These are phyloP conservation scores for Peziza echinospora DNA, from an alignment of 495 filamentous ascomycete genomes.

Conservation along the genomic window DNA sequence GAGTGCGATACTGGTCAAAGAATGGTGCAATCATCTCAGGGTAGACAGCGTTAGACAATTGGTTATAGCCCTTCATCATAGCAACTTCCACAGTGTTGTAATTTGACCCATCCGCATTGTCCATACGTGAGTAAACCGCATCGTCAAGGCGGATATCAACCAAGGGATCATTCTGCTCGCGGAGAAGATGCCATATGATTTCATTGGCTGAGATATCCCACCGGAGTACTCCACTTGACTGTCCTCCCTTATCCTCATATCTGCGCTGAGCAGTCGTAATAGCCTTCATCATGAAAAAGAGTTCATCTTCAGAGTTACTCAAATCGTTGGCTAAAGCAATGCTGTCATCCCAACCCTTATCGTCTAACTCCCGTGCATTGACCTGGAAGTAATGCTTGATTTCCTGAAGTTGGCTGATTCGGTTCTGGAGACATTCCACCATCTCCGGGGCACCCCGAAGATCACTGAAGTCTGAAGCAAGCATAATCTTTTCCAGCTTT, in stretches of 20 bases:
- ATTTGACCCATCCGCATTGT: constrained; percentile 92
- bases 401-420: constrained; percentile 83
- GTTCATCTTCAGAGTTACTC: constrained; percentile 73
- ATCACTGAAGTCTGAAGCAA: constrained; percentile 98
- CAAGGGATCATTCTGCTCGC: constrained; percentile 65
- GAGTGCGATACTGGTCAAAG: constrained; percentile 32
- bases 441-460: constrained; percentile 81
- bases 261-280: constrained; percentile 90
- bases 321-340: constrained; percentile 71
- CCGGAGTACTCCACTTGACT: constrained; percentile 55
- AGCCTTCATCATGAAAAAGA: constrained; percentile 99
- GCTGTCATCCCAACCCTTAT: constrained; percentile 76
- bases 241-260: constrained; percentile 43
- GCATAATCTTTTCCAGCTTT: constrained; percentile 91
- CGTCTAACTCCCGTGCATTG: constrained; percentile 69
- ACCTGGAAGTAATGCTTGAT: constrained; percentile 93
- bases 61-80: constrained; percentile 62
- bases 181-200: constrained; percentile 90
- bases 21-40: constrained; percentile 89
- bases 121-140: constrained; percentile 76
- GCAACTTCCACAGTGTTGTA: constrained; percentile 76
- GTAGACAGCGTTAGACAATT: constrained; percentile 76
- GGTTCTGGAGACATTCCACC: constrained; percentile 73
- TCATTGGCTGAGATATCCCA: constrained; percentile 82
- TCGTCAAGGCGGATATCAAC: constrained; percentile 80